Evolutionary conservation across 805 yeast species (phyloP), one percentile per base, ranked within the genome.

Genomic region (Schizosaccharomyces cryophilus): DNA sequence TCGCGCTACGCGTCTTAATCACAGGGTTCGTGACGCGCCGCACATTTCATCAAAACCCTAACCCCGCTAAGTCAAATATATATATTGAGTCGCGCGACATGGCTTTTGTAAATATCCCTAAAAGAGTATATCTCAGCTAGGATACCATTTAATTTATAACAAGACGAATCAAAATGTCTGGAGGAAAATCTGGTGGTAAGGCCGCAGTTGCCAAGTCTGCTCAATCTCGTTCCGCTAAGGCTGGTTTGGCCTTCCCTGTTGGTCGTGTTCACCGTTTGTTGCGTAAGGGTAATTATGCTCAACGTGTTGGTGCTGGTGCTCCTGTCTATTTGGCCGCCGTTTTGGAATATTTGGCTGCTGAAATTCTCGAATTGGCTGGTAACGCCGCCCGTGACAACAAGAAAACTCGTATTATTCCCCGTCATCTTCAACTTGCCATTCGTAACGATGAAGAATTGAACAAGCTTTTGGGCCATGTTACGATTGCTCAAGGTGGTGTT

Each of bases 401-500:
- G 83, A 93, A 90, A 82, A 84, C 96, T 72, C 89, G 97, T 84
- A 89, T 89, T 70, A 87, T 88, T 70, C 97, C 97, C 78, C 90
- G 96, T 81, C 96, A 89, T 77, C 82, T 89, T 77, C 96, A 89
- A 78, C 81, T 89, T 70, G 97, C 97, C 75, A 89, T 89, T 80
- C 87, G 97, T 82, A 90, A 89, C 74, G 97, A 90, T 81, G 96
- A 90, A 78, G 96, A 90, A 78, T 82, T 90, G 76, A 89, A 90
- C 86, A 88, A 86, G 76, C 81, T 89, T 70, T 80, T 90, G 67
- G 82, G 84, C 66, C 87, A 87, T 74, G 98, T 90, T 67, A 89
- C 96, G 66, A 90, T 89, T 70, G 96, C 96, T 68, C 95, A 88
- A 78, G 96, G 96, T 84, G 96, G 96, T 86, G 96, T 90, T 70